These are phyloP conservation scores for Candida coquimbonensis DNA, from an alignment of 805 yeast species.

Conservation along the genomic window DNA sequence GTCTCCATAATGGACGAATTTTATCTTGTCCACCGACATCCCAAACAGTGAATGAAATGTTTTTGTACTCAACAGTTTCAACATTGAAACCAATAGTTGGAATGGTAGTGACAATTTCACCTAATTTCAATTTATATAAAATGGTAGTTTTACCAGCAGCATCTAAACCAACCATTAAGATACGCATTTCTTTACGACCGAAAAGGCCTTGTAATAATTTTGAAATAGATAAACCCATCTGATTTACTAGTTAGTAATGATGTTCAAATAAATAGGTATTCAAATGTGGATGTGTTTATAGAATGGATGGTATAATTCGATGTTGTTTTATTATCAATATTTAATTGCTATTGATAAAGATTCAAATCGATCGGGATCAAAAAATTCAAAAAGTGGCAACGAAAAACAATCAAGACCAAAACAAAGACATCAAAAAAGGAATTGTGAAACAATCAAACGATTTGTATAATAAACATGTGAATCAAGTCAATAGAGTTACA, in stretches of 20 bases:
- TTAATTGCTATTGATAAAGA: too few relatives aligned
- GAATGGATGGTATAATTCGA: too few relatives aligned
- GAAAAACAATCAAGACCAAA: background rate
- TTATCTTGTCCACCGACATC: slow-evolving; percentile 99
- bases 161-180: slow-evolving; percentile 95
- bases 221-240: slow-evolving; percentile 94
- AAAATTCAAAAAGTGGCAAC: slow-evolving; percentile 1
- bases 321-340: too few relatives aligned
- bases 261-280: too few relatives aligned
- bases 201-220: slow-evolving; percentile 91
- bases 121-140: slow-evolving; percentile 87
- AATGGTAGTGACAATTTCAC: slow-evolving; percentile 92
- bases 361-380: too few relatives aligned
- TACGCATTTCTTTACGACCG: slow-evolving; percentile 97
- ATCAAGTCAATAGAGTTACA: too few relatives aligned
- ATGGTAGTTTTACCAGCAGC: slow-evolving; percentile 99
- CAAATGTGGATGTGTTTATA: too few relatives aligned
- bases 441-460: too few relatives aligned
- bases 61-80: slow-evolving; percentile 95
- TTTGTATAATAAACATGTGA: too few relatives aligned
- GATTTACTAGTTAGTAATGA: slow-evolving; percentile 8
- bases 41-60: slow-evolving; percentile 96
- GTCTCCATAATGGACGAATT: slow-evolving; percentile 98
- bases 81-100: slow-evolving; percentile 98
- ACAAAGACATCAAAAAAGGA: too few relatives aligned